phyloP scores from a whole-genome alignment of 108 stramenopile species.

The Nannochloropsis oceanica region DNA sequence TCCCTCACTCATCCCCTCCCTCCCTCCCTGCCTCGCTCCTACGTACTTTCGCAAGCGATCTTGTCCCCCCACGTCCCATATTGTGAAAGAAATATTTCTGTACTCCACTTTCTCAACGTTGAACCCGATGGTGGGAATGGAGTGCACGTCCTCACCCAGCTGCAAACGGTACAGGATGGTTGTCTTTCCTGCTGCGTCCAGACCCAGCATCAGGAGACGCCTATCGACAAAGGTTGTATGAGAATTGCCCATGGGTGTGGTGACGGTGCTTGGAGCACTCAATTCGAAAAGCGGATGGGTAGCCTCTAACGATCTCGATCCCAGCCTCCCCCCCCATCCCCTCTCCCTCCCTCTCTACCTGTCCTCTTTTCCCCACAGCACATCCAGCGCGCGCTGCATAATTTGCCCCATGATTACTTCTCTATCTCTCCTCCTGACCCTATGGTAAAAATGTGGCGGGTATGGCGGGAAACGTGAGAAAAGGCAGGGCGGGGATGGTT shows the following conservation, averaged over 20 bases:
- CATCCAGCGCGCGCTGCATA: neutral
- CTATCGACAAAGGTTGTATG: neutral
- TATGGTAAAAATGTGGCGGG: too few relatives aligned
- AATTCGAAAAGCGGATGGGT: too few relatives aligned
- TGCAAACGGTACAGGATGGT: neutral
- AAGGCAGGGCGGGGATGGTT: too few relatives aligned
- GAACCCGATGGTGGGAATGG: neutral
- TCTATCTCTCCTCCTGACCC: too few relatives aligned
- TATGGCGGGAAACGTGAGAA: too few relatives aligned
- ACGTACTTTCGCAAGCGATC: conserved; percentile 30
- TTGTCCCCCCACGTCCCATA: conserved; percentile 48
- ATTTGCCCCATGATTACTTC: neutral
- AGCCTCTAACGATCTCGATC: too few relatives aligned
- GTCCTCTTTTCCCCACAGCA: neutral
- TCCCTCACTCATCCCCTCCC: neutral
- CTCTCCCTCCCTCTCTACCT: neutral
- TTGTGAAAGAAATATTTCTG: conserved; percentile 1
- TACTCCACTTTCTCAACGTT: conserved; percentile 72
- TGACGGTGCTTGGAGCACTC: too few relatives aligned
- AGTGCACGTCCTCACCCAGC: neutral
- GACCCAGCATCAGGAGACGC: neutral
- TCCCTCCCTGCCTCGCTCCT: neutral
- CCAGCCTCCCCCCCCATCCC: neutral
- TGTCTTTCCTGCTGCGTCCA: neutral
- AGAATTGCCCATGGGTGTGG: too few relatives aligned